Percentiles rank a stretch among this genome's conserved stretches.
phyloP scores from a whole-genome alignment of 345 rosid species.

The Aquilaria malaccensis region DNA sequence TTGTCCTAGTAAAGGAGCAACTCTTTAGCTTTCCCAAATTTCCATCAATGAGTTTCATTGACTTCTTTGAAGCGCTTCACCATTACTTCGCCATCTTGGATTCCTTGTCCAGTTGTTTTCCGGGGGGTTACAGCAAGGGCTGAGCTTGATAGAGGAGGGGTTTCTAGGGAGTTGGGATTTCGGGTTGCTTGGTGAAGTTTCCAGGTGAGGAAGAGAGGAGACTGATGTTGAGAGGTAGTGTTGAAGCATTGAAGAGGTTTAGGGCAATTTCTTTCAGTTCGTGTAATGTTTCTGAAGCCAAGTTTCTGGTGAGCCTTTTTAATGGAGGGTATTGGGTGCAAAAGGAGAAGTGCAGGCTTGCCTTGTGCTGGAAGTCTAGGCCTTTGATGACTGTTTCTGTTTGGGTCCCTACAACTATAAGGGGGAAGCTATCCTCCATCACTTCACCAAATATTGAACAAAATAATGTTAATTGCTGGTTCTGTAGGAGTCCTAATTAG shows the following conservation, averaged over 20 bases:
- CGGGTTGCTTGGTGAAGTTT: slow-evolving; percentile 16
- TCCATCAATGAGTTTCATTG: slow-evolving; percentile 14
- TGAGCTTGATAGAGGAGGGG: slow-evolving; percentile 21
- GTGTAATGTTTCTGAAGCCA: slow-evolving; percentile 25
- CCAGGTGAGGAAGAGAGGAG: slow-evolving; percentile 13
- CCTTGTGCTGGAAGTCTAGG: slow-evolving; percentile 25
- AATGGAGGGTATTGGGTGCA: slow-evolving; percentile 21
- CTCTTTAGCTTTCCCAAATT: slow-evolving; percentile 4
- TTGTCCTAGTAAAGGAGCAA: slow-evolving; percentile 17
- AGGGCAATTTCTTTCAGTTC: slow-evolving; percentile 16
- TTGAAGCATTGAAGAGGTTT: slow-evolving; percentile 9
- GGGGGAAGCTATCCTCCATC: background rate
- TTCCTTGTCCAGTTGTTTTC: slow-evolving; percentile 11
- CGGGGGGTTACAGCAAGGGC: slow-evolving; percentile 1
- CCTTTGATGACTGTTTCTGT: slow-evolving; percentile 22
- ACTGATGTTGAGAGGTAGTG: slow-evolving; percentile 12
- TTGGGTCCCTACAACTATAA: slow-evolving; percentile 16
- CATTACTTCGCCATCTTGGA: slow-evolving; percentile 23
- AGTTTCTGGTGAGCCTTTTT: slow-evolving; percentile 17
- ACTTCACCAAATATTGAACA: too few relatives aligned
- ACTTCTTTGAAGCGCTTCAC: slow-evolving; percentile 25
- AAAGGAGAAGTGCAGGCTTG: slow-evolving; percentile 17
- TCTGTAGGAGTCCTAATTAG: too few relatives aligned
- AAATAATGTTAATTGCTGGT: too few relatives aligned
- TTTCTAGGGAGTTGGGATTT: slow-evolving; percentile 16